Evolutionary conservation across 768 basidiomycete genomes (phyloP), one percentile per base, ranked within the genome.

Genomic region (Glaciozyma antarctica): DNA sequence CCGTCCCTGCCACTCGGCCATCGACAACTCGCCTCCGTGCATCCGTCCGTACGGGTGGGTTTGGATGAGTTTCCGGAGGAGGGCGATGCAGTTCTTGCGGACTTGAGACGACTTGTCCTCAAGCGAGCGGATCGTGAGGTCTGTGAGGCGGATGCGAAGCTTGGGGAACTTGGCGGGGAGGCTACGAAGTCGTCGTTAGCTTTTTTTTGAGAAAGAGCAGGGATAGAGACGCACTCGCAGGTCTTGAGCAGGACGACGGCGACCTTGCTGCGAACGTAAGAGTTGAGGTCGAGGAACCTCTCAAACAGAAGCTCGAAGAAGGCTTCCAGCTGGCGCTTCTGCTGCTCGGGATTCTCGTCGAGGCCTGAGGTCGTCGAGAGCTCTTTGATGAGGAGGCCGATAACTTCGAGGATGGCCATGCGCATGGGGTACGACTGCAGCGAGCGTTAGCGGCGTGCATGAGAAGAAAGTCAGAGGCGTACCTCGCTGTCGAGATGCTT

Each of bases 401-500:
- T 84, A 63, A 93, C 82, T 75, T 98, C 94, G 58, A 99, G 83
- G 62, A 99, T 81, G 1, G 91, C 90, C 79, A 91, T 87, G 49
- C 95, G 90, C 85, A 99, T 92, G 0, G 92, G 89, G 74, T 98
- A 95, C 0, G 92, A 86, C 91, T 95, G 71, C 8, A 19, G 43
- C 55, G 45, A 16, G 45, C 17, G 61, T 28, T 5, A 53, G 26
- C 9, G 24, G 17, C 56, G 44, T 43, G 9, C 38, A n/a, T 26
- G 10, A 26, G 51, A 38, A 57, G 19, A 22, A 32, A n/a, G 16
- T 0, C 13, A 24, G 8, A 22, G 43, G 67, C 78, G 12, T 72
- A 88, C 93, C 79, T 99, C 95, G 32, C 88, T 90, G 73, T 99
- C 94, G 19, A 97, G 79, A 72, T 97, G 93, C 22, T 82, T 80